phyloP scores from a whole-genome alignment of 2,329 filamentous ascomycete species.

The Talaromyces islandicus region DNA sequence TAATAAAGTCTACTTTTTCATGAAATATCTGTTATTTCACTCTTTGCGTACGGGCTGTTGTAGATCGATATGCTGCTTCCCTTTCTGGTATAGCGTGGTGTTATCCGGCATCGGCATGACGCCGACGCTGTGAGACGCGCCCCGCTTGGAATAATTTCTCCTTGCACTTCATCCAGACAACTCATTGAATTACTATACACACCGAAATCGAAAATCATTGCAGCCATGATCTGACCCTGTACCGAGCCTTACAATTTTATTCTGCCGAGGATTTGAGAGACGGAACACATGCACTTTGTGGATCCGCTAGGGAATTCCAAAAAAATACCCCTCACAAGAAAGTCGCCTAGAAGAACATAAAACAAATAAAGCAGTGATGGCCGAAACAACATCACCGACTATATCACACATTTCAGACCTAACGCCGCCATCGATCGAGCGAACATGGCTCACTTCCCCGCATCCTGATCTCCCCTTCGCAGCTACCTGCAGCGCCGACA shows the following conservation, averaged over 20 bases:
- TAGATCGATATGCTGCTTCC: neutral
- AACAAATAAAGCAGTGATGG: neutral
- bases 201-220: neutral
- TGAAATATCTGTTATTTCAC: neutral
- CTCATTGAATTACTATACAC: neutral
- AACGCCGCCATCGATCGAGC: slow-evolving; percentile 47
- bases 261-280: neutral
- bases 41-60: neutral
- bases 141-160: neutral
- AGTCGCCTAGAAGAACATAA: neutral
- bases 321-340: neutral
- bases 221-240: neutral
- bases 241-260: neutral
- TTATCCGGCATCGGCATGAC: neutral
- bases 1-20: neutral
- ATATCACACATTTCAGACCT: slow-evolving; percentile 47
- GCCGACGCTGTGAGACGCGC: neutral
- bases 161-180: neutral
- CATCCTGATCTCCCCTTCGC: slow-evolving; percentile 84
- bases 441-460: slow-evolving; percentile 79
- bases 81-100: neutral
- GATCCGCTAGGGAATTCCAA: neutral
- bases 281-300: neutral
- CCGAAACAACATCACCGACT: neutral
- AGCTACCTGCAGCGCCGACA: slow-evolving; percentile 80